Base-by-base conservation (phyloP, 257 asterid genomes). In the Ilex asprella region DNA sequence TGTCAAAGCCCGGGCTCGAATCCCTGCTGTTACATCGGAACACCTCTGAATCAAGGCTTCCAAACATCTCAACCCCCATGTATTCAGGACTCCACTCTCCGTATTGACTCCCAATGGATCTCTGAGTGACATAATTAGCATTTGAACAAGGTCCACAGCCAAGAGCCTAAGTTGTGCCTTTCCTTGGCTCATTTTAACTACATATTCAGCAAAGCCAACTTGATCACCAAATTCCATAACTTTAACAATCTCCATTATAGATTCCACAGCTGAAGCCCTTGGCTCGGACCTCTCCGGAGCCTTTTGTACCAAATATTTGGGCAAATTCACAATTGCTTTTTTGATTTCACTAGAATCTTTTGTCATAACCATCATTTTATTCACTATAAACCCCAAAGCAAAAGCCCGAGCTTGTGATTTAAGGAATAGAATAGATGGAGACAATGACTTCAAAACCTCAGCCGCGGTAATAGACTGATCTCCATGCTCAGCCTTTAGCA, bases 271-370 rank as follows among this genome's bases (percentile, higher is more conserved):
- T 66, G 74, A 65, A 2, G 89, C 91, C 70, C 97, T 86, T 3
- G 84, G 79, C 59, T 89, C 99, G 61, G 99, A 82, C 83, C 74
- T 89, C 67, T 89, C 97, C 0, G 96, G 96, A 1, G 97, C 88
- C 70, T 84, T 89, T 31, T 76, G 85, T 47, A 72, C 94, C 72
- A 89, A 74, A 67, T 78, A 85, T 79, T 78, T 92, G 0, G 99
- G 94, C 81, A 89, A 77, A 75, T 92, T 85, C 21, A 75, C 80
- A 49, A 92, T 81, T 0, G 91, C 87, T 56, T 80, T 78, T 76
- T 54, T 83, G 39, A 92, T 74, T 43, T 68, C 86, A 43, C 16
- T 63, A 0, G 88, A 87, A 66, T 54, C 62, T 61, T 69, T 72
- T n/a, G 72, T 76, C 84, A 83, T 64, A 8, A 62, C 61, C 79